Conservation (phyloP, 106 monocot species). For the Dendrobium nobile region DNA sequence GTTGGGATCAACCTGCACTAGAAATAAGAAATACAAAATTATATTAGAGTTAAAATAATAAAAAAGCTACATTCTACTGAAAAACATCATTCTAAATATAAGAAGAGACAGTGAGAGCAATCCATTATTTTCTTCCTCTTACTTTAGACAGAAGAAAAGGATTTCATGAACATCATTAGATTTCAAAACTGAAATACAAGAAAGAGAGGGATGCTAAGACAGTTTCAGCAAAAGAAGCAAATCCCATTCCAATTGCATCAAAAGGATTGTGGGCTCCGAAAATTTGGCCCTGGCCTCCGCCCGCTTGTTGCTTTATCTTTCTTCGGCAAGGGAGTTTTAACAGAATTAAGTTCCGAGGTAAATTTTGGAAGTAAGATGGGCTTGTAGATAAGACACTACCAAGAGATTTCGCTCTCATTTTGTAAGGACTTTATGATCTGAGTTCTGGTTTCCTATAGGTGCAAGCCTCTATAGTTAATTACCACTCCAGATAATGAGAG, state of each 20-base stretch:
- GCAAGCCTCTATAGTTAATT: too few species aligned
- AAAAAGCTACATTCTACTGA: neutral
- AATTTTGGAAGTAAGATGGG: too few species aligned
- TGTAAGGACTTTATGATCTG: too few species aligned
- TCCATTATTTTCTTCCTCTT: neutral
- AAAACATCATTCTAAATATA: neutral
- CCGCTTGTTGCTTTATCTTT: too few species aligned
- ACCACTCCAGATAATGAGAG: too few species aligned
- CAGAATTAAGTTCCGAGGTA: too few species aligned
- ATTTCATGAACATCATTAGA: neutral
- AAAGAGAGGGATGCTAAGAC: neutral
- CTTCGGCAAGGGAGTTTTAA: too few species aligned
- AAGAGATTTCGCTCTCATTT: too few species aligned
- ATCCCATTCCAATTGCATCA: neutral
- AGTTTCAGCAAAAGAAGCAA: neutral
- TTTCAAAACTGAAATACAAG: neutral
- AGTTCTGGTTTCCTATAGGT: too few species aligned
- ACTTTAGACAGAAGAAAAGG: neutral
- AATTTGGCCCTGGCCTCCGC: too few species aligned
- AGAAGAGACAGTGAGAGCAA: neutral
- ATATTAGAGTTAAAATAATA: neutral
- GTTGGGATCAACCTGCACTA: slow-evolving; percentile 91
- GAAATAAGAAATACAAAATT: neutral
- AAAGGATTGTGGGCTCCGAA: neutral
- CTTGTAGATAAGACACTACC: too few species aligned